A percentile compares a stretch with the other conserved stretches of the same genome.
Conservation (phyloP, 345 rosid species). For the Alliaria petiolata region DNA sequence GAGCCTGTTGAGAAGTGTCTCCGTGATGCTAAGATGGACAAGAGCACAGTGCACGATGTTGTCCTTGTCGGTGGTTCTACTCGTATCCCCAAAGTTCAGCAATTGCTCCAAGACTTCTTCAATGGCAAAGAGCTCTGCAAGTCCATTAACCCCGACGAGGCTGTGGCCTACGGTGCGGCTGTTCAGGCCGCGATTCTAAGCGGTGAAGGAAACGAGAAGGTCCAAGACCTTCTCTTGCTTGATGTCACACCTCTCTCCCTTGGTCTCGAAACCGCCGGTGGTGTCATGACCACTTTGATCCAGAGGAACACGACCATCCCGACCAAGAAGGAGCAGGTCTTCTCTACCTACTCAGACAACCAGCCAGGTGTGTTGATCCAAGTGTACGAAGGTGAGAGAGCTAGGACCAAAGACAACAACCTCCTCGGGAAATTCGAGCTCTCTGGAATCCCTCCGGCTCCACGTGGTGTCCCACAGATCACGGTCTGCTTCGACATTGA, state of each 20-base stretch:
- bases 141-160: constrained; percentile 40
- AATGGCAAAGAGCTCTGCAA: constrained; percentile 42
- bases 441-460: constrained; percentile 35
- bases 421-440: constrained; percentile 38
- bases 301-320: constrained; percentile 36
- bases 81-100: constrained; percentile 39
- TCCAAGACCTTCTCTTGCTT: constrained; percentile 35
- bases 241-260: constrained; percentile 38
- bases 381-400: constrained; percentile 40
- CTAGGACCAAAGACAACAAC: constrained; percentile 39
- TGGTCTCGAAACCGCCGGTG: constrained; percentile 37
- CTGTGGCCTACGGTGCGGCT: constrained; percentile 41
- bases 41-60: constrained; percentile 30
- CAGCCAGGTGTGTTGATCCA: constrained; percentile 35
- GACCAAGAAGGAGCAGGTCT: constrained; percentile 33
- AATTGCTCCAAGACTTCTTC: constrained; percentile 34
- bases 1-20: constrained; percentile 39
- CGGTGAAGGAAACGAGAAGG: constrained; percentile 38
- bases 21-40: constrained; percentile 35
- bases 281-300: constrained; percentile 36
- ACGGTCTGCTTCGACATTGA: constrained; percentile 28
- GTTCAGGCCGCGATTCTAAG: constrained; percentile 37
- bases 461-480: constrained; percentile 37
- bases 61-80: constrained; percentile 44
- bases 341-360: constrained; percentile 35